phyloP scores from a whole-genome alignment of 2,329 filamentous ascomycete genomes.

The Kalaharituber pfeilii region DNA sequence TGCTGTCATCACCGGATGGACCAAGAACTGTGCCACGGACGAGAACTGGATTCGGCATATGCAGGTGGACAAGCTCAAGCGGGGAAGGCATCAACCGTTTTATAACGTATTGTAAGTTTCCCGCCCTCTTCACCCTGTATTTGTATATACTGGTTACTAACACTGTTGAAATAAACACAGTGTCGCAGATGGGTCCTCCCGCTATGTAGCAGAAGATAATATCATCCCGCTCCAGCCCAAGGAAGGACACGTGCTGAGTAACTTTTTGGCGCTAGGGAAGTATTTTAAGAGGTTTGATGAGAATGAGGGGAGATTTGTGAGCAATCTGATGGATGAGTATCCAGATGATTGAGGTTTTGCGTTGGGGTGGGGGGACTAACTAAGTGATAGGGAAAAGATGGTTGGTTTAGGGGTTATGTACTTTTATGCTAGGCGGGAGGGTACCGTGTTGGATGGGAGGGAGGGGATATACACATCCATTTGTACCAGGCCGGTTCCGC shows the following conservation, averaged over 20 bases:
- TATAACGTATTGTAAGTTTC: constrained; percentile 69
- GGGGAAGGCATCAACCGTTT: constrained; percentile 50
- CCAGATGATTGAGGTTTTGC: constrained; percentile 65
- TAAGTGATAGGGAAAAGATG: no score
- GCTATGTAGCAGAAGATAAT: constrained; percentile 69
- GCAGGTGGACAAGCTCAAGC: constrained; percentile 42
- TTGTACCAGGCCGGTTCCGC: no score
- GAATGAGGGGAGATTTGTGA: constrained; percentile 52
- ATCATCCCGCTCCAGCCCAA: constrained; percentile 43
- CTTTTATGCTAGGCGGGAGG: no score
- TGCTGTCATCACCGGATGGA: constrained; percentile 81
- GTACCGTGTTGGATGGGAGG: no score
- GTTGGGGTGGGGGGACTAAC: no score
- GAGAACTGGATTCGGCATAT: constrained; percentile 48
- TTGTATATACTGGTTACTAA: constrained; percentile 11
- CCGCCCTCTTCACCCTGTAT: constrained; percentile 3
- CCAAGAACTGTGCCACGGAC: constrained; percentile 29
- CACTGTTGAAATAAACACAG: no score
- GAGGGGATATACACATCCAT: no score
- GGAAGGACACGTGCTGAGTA: constrained; percentile 44
- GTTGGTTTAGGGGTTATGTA: no score
- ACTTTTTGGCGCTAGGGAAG: constrained; percentile 47
- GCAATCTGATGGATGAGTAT: constrained; percentile 66
- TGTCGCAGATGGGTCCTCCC: constrained; percentile 47
- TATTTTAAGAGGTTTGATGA: constrained; percentile 78